phyloP scores from a whole-genome alignment of 768 basidiomycete species.

The Tulasnella sp. region DNA sequence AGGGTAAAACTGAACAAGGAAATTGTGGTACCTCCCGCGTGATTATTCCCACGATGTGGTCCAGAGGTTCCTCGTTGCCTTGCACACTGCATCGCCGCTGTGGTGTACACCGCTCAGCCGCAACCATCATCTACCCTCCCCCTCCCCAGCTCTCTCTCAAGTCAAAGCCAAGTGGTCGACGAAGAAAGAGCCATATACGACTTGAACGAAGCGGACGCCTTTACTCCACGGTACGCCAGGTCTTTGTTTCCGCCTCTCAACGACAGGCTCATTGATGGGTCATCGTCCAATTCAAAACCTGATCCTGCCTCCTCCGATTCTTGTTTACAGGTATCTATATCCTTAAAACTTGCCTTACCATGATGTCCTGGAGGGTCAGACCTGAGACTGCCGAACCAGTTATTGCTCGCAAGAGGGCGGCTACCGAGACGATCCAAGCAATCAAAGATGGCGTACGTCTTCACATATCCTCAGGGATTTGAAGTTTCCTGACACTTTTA shows the following conservation, averaged over 20 bases:
- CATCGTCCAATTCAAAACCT: neutral
- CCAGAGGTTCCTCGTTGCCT: neutral
- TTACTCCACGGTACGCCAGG: neutral
- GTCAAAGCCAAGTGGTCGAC: neutral
- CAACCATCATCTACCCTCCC: neutral
- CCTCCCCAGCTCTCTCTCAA: neutral
- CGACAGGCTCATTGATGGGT: neutral
- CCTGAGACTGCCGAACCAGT: neutral
- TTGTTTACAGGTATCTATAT: neutral
- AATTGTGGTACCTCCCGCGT: neutral
- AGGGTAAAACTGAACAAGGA: neutral
- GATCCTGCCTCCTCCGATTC: neutral
- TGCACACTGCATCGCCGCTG: neutral
- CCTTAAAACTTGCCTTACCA: neutral
- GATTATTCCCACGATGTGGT: neutral
- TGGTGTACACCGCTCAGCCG: neutral
- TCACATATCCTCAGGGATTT: neutral
- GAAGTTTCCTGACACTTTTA: neutral
- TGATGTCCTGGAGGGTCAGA: neutral
- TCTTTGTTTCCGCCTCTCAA: neutral
- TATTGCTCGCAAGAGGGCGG: neutral
- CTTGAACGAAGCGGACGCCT: neutral
- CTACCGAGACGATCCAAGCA: neutral
- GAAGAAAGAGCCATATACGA: neutral
- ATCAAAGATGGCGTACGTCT: constrained; percentile 1